These are phyloP conservation scores for Cinchona pubescens DNA, from an alignment of 257 asterid genomes.

Conservation along the genomic window DNA sequence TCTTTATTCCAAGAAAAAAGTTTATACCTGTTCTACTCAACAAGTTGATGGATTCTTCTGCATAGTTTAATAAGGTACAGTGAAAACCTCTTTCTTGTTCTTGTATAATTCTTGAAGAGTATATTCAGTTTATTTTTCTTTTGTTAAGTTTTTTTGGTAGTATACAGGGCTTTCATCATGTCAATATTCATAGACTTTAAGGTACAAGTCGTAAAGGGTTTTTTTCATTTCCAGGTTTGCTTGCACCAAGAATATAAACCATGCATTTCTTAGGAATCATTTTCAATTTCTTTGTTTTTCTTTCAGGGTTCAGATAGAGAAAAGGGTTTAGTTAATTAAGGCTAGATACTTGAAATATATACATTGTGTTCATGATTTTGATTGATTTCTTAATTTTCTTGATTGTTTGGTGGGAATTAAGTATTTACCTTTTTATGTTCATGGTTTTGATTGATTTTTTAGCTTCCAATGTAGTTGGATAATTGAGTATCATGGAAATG, in stretches of 20 bases:
- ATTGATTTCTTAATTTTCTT: not conserved
- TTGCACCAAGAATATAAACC: not conserved
- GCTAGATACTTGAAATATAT: too few relatives aligned
- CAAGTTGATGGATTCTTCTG: not conserved
- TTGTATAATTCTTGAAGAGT: too few relatives aligned
- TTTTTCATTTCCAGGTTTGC: not conserved
- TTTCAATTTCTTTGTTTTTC: not conserved
- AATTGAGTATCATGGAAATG: not conserved
- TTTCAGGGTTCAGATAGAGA: not conserved
- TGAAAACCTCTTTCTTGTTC: too few relatives aligned
- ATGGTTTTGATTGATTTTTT: too few relatives aligned
- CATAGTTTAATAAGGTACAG: not conserved
- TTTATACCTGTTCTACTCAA: not conserved
- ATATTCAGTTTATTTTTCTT: too few relatives aligned
- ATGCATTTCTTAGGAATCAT: not conserved
- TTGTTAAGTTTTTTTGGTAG: too few relatives aligned
- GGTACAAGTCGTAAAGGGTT: not conserved
- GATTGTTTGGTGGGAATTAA: not conserved
- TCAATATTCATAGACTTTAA: not conserved
- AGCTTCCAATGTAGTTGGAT: too few relatives aligned
- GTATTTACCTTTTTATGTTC: not conserved
- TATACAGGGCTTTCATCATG: too few relatives aligned
- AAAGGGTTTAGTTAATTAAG: not conserved
- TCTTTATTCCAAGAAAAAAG: too few relatives aligned
- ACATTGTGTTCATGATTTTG: not conserved